Base-by-base conservation (phyloP, 2,329 filamentous ascomycete genomes). In the Alternaria gaisen region DNA sequence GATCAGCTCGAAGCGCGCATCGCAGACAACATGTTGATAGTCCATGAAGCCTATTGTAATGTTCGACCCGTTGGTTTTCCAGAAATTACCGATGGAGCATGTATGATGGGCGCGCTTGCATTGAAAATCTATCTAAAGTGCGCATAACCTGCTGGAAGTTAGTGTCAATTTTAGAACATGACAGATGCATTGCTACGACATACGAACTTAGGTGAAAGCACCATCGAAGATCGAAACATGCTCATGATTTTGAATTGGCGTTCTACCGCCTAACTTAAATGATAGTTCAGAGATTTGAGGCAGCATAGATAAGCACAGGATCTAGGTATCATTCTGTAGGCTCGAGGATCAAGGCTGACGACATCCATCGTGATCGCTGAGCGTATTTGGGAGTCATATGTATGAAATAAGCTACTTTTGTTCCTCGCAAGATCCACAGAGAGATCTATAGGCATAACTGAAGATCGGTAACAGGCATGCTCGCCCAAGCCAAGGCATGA, bases 61-160 rank as follows among this genome's bases (percentile, higher is more conserved):
- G 4, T 42, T 22, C 11, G 22, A 3, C 5, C 10, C 12, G 7
- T 6, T 14, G 3, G 12, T 42, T 3, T 12, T 42, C 12, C 2
- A 0, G 2, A 5, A 4, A 3, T 42, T 3, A 4, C 5, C 3
- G 11, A 14, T 0, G 1, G 6, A 7, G 11, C 11, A 10, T 42
- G 20, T 20, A 42, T 42, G 5, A 22, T 22, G 10, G 40, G 12
- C 5, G 20, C 40, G 20, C 18, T 22, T 22, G 4, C 10, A 3
- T 22, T 42, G 20, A 0, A 3, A 3, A 11, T 42, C 4, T 42
- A 18, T 1, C 10, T 14, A 1, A 7, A 22, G 11, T 42, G 11
- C n/a, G 40, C 10, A 1, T 11, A 1, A 24, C 4, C 11, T 14
- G 18, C 12, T 2, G 6, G n/a, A 24, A 22, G 20, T 8, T 5